These are phyloP conservation scores for Crithidia bombi DNA, from an alignment of 208 protist genomes.

Conservation along the genomic window DNA sequence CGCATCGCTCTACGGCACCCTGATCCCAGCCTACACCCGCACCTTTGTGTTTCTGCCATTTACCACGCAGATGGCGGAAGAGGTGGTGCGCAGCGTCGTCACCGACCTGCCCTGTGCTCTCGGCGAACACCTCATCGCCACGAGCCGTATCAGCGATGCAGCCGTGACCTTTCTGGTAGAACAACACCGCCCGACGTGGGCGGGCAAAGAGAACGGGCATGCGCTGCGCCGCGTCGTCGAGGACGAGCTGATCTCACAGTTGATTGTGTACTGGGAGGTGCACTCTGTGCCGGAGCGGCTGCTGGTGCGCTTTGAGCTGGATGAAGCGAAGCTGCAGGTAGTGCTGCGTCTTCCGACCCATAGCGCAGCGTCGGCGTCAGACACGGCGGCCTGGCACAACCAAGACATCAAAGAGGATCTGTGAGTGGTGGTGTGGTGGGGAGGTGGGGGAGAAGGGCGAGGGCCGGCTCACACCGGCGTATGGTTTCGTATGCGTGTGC, in stretches of 20 bases:
- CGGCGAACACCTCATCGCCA: constrained; percentile 30
- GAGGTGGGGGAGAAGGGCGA: neutral
- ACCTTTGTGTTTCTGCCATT: constrained; percentile 70
- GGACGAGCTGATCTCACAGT: constrained; percentile 60
- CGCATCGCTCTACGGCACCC: constrained; percentile 62
- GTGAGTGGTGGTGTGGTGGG: neutral
- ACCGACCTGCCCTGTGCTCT: constrained; percentile 51
- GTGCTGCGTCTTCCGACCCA: constrained; percentile 14
- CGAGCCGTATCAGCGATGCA: constrained; percentile 59
- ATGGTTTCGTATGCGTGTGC: no score
- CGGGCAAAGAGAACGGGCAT: constrained; percentile 72
- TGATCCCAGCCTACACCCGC: constrained; percentile 65
- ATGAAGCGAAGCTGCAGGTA: constrained; percentile 23
- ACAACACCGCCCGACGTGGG: constrained; percentile 47
- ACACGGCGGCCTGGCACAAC: neutral
- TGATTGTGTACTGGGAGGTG: constrained; percentile 50
- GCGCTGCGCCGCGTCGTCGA: constrained; percentile 60
- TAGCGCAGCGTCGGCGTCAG: neutral
- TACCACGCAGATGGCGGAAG: constrained; percentile 44
- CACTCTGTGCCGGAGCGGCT: constrained; percentile 24
- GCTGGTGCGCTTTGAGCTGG: constrained; percentile 27
- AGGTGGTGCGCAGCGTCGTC: constrained; percentile 57
- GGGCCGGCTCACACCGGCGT: no score
- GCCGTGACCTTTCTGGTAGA: constrained; percentile 67
- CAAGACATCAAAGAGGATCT: neutral